Evolutionary conservation across 2,329 filamentous ascomycete genomes (phyloP), one percentile per base, ranked within the genome.

Genomic region (Aspergillus sergii): DNA sequence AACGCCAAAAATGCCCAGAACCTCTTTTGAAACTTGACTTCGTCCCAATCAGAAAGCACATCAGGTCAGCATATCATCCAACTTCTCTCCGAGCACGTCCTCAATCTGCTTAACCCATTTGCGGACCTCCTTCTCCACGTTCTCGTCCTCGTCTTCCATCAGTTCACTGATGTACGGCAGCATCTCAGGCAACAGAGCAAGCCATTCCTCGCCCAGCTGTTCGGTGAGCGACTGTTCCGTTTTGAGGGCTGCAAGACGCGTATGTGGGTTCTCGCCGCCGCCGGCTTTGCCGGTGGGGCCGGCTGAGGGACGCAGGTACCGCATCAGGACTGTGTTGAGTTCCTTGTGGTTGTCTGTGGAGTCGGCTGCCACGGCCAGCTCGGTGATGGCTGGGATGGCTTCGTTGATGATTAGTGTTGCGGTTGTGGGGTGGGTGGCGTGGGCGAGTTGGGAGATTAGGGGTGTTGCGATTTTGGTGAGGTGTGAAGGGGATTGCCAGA

Each of bases 131-230:
- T 88, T 84, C 82, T 99, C 95, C 28, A 99, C 94, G 32, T 86
- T 85, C 80, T 98, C 95, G 74, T 98, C 94, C 69, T 98, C 95
- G 76, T 99, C 95, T 75, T 99, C 95, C 80, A 97, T 91, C 73
- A 97, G 78, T 81, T 99, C 95, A 73, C 92, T 96, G 71, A 99
- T 97, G 68, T 94, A 92, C 23, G 96, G 94, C 76, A 99, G 81
- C 91, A 97, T 98, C 85, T 99, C 95, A 0, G 94, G 93, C 74
- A 98, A 78, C 82, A 96, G 86, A 1, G 89, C 87, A 64, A 99
- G 80, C 95, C 95, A 99, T 75, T 99, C 95, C 76, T 98, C 94
- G 63, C 94, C 94, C 30, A 98, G 80, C 55, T 87, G 84, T 69
- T 91, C 88, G 14, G 93, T 96, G 66, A 98, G 82, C 16, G 85